Evolutionary conservation across 805 yeast genomes (phyloP).

Genomic region (Monosporozyma aquatica): DNA sequence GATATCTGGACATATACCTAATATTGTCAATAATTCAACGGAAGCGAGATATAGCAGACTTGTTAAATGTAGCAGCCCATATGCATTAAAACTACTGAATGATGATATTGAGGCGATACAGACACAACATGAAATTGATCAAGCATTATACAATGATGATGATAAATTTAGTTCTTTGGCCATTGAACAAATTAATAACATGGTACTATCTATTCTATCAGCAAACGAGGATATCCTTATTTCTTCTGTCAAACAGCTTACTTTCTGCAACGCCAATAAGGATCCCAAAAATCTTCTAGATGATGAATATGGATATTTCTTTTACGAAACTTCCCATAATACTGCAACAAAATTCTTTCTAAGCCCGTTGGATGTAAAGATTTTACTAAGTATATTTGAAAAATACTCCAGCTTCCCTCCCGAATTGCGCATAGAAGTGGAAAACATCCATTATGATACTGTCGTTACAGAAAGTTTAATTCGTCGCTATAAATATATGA

Average conservation of each 20-base stretch:
- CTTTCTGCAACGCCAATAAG: no score
- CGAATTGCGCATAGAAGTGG: constrained; percentile 50
- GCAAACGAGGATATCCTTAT: constrained; percentile 5
- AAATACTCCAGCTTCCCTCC: constrained; percentile 62
- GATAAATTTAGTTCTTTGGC: constrained; percentile 50
- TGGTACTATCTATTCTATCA: constrained; percentile 33
- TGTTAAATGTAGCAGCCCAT: constrained; percentile 53
- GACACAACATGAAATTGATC: constrained; percentile 47
- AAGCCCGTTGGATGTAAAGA: constrained; percentile 71
- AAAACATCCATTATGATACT: constrained; percentile 59
- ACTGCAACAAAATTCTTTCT: constrained; percentile 58
- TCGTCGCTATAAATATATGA: constrained; percentile 60
- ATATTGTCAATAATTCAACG: constrained; percentile 35
- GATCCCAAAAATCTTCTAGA: constrained; percentile 15
- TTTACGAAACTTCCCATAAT: constrained; percentile 69
- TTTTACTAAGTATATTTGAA: constrained; percentile 54
- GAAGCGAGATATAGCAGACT: constrained; percentile 52
- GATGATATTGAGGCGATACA: constrained; percentile 49
- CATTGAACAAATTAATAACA: constrained; percentile 41
- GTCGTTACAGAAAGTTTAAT: constrained; percentile 50
- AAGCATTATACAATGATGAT: constrained; percentile 49
- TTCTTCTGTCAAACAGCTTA: constrained; percentile 6
- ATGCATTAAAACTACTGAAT: constrained; percentile 45
- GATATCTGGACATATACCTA: constrained; percentile 45
- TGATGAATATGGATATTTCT: constrained; percentile 48